phyloP scores from a whole-genome alignment of 371 early-diverging fungal genomes.

The Choanephora cucurbitarum region DNA sequence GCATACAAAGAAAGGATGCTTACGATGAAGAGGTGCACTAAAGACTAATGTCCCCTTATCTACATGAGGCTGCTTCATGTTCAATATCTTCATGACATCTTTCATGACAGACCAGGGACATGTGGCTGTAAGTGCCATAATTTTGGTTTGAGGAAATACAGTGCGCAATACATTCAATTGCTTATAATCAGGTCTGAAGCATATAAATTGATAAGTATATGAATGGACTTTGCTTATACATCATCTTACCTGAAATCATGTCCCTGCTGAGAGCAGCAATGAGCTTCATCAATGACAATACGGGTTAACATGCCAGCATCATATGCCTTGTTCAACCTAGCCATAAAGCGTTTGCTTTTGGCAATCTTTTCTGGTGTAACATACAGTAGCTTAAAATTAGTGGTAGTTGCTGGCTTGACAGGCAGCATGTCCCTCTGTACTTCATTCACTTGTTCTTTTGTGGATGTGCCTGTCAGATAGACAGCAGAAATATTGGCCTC shows the following conservation, averaged over 20 bases:
- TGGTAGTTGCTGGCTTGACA: constrained; percentile 19
- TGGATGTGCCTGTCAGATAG: constrained; percentile 60
- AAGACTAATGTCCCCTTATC: constrained; percentile 51
- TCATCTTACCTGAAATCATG: constrained; percentile 76
- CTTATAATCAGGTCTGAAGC: constrained; percentile 44
- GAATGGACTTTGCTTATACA: background rate
- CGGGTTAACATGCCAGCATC: constrained; percentile 56
- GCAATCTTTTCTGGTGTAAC: constrained; percentile 92
- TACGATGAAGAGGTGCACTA: constrained; percentile 58
- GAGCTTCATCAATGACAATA: constrained; percentile 90
- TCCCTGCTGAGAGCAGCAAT: constrained; percentile 83
- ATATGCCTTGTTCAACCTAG: constrained; percentile 66
- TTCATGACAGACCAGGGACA: constrained; percentile 73
- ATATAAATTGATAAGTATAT: too few relatives aligned
- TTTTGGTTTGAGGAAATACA: constrained; percentile 68
- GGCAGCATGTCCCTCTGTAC: constrained; percentile 50
- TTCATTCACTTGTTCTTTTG: constrained; percentile 54
- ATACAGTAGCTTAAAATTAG: constrained; percentile 66
- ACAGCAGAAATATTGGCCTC: constrained; percentile 71
- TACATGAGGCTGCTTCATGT: constrained; percentile 44
- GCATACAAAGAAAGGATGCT: background rate
- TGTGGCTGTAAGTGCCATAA: constrained; percentile 92
- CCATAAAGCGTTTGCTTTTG: constrained; percentile 71
- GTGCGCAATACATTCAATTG: constrained; percentile 41
- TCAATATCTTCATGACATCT: constrained; percentile 64